These are phyloP conservation scores for Phaeomoniella chlamydospora DNA, from an alignment of 2,329 filamentous ascomycete genomes.

Conservation along the genomic window DNA sequence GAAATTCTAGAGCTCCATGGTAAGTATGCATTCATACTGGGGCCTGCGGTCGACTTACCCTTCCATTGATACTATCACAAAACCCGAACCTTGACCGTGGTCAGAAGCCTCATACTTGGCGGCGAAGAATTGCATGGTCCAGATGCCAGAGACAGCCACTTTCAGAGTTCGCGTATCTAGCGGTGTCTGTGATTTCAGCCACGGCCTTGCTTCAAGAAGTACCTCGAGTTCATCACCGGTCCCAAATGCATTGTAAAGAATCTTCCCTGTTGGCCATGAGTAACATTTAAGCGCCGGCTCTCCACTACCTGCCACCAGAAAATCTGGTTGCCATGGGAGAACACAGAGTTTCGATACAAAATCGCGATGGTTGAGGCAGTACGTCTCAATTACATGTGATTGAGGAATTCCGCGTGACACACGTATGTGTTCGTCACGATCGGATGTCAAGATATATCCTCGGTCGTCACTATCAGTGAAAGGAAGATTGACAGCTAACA, in stretches of 20 bases:
- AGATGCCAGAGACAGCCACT: slow-evolving; percentile 20
- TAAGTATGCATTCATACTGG: background rate
- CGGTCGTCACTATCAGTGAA: slow-evolving; percentile 27
- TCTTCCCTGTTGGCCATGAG: slow-evolving; percentile 53
- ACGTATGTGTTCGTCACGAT: slow-evolving; percentile 74
- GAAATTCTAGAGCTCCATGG: background rate
- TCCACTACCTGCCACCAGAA: slow-evolving; percentile 75
- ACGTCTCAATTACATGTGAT: slow-evolving; percentile 74
- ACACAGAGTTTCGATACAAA: slow-evolving; percentile 70
- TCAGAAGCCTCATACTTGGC: background rate
- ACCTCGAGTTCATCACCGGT: slow-evolving; percentile 36
- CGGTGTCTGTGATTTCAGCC: slow-evolving; percentile 2
- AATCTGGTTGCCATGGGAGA: slow-evolving; percentile 36
- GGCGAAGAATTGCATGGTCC: slow-evolving; percentile 8
- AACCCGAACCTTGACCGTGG: background rate
- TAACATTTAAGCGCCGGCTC: slow-evolving; percentile 67
- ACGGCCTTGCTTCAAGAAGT: slow-evolving; percentile 4
- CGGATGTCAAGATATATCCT: slow-evolving; percentile 50
- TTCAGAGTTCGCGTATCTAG: slow-evolving; percentile 12
- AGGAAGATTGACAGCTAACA: slow-evolving; percentile 41
- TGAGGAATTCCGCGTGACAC: slow-evolving; percentile 71
- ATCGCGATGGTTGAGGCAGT: slow-evolving; percentile 74
- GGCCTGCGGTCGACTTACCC: slow-evolving; percentile 37
- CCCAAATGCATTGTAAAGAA: slow-evolving; percentile 24
- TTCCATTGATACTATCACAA: slow-evolving; percentile 37